Percentiles rank a stretch among this genome's conserved stretches.
Conservation (phyloP, 2,329 filamentous ascomycete genomes). For the Fusarium humuli region DNA sequence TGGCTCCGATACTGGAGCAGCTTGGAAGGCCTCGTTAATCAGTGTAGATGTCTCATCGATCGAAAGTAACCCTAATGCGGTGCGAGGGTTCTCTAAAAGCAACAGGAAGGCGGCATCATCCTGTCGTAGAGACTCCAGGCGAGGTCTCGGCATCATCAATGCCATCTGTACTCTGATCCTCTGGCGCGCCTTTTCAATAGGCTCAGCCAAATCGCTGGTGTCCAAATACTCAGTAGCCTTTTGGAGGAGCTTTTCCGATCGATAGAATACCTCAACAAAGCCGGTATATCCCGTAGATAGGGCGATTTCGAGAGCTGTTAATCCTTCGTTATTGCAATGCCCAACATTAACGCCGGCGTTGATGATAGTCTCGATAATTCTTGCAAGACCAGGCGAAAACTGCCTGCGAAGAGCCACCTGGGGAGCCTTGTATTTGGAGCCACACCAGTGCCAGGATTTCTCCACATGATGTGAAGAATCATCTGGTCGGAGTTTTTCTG, state of each 20-base stretch:
- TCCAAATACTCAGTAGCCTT: neutral
- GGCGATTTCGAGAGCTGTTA: slow-evolving; percentile 34
- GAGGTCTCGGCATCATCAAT: slow-evolving; percentile 20
- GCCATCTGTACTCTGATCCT: slow-evolving; percentile 23
- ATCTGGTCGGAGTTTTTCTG: slow-evolving; percentile 14
- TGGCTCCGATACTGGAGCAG: neutral
- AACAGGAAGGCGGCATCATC: neutral
- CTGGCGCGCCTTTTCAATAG: neutral
- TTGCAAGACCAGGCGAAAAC: neutral
- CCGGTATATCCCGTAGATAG: slow-evolving; percentile 15
- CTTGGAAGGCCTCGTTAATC: neutral
- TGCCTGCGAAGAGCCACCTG: neutral
- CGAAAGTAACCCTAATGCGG: slow-evolving; percentile 3
- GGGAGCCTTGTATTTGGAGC: neutral
- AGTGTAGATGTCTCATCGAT: slow-evolving; percentile 9
- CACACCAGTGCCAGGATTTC: neutral
- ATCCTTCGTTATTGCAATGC: neutral
- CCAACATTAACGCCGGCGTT: slow-evolving; percentile 1
- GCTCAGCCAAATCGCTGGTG: neutral
- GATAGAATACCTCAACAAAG: slow-evolving; percentile 23
- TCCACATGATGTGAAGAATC: rapidly evolving
- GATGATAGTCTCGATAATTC: slow-evolving; percentile 27
- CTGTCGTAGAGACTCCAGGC: neutral
- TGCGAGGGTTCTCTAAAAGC: neutral
- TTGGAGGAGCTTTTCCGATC: slow-evolving; percentile 13